Conservation (phyloP, 345 rosid species). For the Euclidium syriacum region DNA sequence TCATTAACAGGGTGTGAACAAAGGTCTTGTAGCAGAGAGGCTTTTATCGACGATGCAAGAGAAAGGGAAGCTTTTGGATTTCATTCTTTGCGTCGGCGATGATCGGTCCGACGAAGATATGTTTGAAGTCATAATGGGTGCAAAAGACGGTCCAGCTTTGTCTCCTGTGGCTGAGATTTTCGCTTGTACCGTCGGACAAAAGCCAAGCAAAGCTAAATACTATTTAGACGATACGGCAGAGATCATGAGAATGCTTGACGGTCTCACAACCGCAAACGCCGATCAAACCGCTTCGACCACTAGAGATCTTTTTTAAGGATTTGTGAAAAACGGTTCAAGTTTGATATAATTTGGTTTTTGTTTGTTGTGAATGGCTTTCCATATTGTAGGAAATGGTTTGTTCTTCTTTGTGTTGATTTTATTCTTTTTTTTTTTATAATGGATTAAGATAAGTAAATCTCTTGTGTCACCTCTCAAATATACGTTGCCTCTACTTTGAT, state of each 20-base stretch:
- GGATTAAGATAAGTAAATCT: background rate
- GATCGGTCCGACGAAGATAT: constrained; percentile 95
- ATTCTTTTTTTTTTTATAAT: background rate
- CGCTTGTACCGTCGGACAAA: constrained; percentile 89
- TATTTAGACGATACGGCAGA: constrained; percentile 78
- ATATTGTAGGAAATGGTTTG: background rate
- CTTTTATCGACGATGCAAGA: constrained; percentile 56
- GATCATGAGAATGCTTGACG: constrained; percentile 71
- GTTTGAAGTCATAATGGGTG: constrained; percentile 80
- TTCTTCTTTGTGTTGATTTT: background rate
- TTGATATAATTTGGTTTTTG: background rate
- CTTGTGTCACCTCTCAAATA: too few species aligned
- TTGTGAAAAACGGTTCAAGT: background rate
- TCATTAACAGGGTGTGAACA: constrained; percentile 68
- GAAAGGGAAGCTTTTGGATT: constrained; percentile 66
- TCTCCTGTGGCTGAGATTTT: constrained; percentile 88
- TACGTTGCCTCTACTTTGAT: too few species aligned
- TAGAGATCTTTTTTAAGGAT: constrained; percentile 15
- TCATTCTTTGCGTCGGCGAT: constrained; percentile 89
- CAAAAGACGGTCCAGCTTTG: constrained; percentile 42
- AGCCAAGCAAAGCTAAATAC: constrained; percentile 93
- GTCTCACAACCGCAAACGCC: constrained; percentile 24
- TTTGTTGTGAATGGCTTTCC: constrained; percentile 19
- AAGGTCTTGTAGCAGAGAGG: constrained; percentile 73
- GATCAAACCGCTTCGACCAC: background rate